A percentile compares a stretch with the other conserved stretches of the same genome.
Conservation (phyloP, 1,284 basidiomycete genomes). For the Fomitopsis schrenkii region DNA sequence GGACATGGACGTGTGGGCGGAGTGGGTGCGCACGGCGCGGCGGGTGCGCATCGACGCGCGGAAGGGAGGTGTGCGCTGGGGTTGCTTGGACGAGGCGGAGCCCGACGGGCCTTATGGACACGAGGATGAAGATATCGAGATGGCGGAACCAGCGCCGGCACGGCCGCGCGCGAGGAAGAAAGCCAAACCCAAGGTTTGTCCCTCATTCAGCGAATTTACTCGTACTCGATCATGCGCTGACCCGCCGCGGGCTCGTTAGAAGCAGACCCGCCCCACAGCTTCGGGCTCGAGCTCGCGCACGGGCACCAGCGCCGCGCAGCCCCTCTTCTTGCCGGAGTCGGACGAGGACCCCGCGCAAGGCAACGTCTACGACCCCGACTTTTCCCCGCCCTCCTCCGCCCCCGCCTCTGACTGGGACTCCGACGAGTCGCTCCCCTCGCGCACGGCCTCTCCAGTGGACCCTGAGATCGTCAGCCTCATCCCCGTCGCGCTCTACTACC, state of each 20-base stretch:
- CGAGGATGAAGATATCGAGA: constrained; percentile 3
- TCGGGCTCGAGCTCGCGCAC: constrained; percentile 2
- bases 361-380: constrained; percentile 43
- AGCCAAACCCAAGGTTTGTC: constrained; percentile 3
- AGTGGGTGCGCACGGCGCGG: constrained; percentile 35
- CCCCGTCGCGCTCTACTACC: constrained; percentile 14
- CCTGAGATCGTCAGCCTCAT: constrained; percentile 19
- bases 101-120: not conserved
- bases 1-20: constrained; percentile 39
- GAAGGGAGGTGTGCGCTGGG: constrained; percentile 23
- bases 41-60: constrained; percentile 27
- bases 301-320: not conserved
- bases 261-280: not conserved
- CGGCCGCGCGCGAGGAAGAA: constrained; percentile 4
- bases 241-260: not conserved
- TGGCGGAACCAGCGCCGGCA: constrained; percentile 3
- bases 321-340: not conserved
- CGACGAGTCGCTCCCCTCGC: constrained; percentile 16
- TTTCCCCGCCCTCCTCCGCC: constrained; percentile 43
- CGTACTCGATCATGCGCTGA: not conserved
- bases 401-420: constrained; percentile 34
- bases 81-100: constrained; percentile 20
- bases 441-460: constrained; percentile 11
- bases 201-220: not conserved
- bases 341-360: not conserved